Conservation (phyloP, 176 grass and related monocot species). For the Elaeis guineensis region DNA sequence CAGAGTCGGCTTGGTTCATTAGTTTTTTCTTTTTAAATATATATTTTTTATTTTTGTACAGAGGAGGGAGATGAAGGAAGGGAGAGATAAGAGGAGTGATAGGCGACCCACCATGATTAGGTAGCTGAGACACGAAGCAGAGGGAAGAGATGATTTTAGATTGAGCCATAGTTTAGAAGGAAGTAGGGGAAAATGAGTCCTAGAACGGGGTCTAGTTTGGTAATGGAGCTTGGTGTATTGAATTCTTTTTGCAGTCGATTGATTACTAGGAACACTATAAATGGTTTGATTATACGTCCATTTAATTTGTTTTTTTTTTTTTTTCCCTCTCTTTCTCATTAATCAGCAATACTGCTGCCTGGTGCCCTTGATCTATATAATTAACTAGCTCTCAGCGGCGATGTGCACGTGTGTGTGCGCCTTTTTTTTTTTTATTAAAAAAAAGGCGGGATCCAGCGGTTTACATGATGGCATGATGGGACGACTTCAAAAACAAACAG, state of each 20-base stretch:
- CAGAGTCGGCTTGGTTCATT: too few relatives aligned
- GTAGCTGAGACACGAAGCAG: slow-evolving; percentile 8
- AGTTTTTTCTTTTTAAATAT: not conserved
- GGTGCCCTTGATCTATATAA: too few relatives aligned
- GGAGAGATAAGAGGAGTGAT: not conserved
- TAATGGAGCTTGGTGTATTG: slow-evolving; percentile 22
- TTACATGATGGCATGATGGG: too few relatives aligned
- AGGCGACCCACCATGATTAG: not conserved
- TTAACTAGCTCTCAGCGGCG: too few relatives aligned
- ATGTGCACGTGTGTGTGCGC: too few relatives aligned
- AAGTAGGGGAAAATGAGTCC: not conserved
- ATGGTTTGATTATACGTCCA: not conserved
- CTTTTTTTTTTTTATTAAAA: too few relatives aligned
- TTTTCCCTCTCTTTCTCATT: not conserved
- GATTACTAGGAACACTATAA: slow-evolving; percentile 1
- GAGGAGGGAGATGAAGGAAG: slow-evolving; percentile 1
- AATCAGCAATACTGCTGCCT: too few relatives aligned
- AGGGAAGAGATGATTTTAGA: not conserved
- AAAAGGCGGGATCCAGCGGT: too few relatives aligned
- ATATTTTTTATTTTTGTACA: slow-evolving; percentile 16
- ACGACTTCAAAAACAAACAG: too few relatives aligned
- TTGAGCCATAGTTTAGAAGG: not conserved
- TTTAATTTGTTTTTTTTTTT: not conserved
- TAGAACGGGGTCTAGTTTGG: slow-evolving; percentile 1
- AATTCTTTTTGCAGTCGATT: slow-evolving; percentile 25